phyloP scores from a whole-genome alignment of 305 asterid species.

The Fraxinus sp. region DNA sequence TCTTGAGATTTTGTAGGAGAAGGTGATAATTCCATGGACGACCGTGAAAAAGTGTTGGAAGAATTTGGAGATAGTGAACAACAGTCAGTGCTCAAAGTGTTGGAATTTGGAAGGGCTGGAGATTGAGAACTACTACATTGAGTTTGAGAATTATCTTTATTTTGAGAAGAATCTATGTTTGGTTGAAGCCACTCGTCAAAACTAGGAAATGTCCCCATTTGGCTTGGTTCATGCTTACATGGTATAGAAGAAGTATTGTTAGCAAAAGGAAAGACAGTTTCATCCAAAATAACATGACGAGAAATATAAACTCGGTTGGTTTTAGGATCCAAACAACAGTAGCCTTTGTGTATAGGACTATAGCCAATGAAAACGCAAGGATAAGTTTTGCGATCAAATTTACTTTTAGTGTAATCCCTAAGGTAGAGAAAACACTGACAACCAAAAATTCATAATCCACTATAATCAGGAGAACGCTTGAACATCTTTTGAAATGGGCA shows the following conservation, averaged over 20 bases:
- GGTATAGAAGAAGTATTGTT: no score
- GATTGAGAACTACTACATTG: background rate
- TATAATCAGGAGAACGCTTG: background rate
- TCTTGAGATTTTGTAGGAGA: background rate
- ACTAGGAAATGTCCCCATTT: background rate
- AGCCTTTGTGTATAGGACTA: background rate
- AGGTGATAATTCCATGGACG: background rate
- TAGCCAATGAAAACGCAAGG: background rate
- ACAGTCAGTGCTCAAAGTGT: background rate
- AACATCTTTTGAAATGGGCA: background rate
- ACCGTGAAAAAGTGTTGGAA: background rate
- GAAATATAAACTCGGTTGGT: background rate
- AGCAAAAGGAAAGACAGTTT: background rate
- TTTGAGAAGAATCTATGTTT: background rate
- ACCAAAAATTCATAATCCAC: background rate
- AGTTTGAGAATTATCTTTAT: background rate
- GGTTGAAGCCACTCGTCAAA: background rate
- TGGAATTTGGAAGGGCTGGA: background rate
- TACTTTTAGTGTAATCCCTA: background rate
- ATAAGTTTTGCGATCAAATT: background rate
- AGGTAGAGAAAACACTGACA: background rate
- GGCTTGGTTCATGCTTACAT: background rate
- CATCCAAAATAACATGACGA: background rate
- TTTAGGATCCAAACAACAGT: background rate
- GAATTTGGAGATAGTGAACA: background rate